Conservation (phyloP, 2,329 filamentous ascomycete genomes). For the Didymella exigua region DNA sequence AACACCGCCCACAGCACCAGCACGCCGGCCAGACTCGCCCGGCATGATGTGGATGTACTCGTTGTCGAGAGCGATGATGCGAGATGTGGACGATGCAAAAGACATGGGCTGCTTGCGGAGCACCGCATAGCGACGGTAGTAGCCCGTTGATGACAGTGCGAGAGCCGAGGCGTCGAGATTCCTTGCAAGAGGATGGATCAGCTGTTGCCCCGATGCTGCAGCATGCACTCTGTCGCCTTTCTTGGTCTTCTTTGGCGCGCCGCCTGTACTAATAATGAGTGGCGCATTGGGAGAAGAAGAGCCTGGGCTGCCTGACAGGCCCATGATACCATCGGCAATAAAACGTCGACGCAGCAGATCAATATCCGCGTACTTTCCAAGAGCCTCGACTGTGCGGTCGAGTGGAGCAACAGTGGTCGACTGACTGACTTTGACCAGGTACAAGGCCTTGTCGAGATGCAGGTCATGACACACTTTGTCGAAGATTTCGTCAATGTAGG, state of each 20-base stretch:
- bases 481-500: constrained; percentile 80
- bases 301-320: constrained; percentile 71
- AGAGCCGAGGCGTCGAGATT: constrained; percentile 54
- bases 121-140: constrained; percentile 77
- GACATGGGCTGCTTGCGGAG: constrained; percentile 84
- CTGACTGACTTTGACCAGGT: constrained; percentile 77
- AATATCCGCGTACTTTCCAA: constrained; percentile 75
- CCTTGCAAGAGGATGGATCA: constrained; percentile 68
- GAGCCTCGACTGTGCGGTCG: constrained; percentile 78
- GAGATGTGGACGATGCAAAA: constrained; percentile 75
- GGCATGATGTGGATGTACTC: constrained; percentile 89
- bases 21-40: constrained; percentile 56
- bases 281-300: constrained; percentile 72
- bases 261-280: constrained; percentile 61
- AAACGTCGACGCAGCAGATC: constrained; percentile 78
- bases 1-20: constrained; percentile 41
- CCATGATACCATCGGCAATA: constrained; percentile 73
- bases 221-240: constrained; percentile 59
- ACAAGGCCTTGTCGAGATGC: constrained; percentile 77
- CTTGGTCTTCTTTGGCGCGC: constrained; percentile 56
- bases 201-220: constrained; percentile 56
- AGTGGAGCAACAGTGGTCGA: constrained; percentile 76
- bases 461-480: constrained; percentile 78
- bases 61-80: constrained; percentile 78
- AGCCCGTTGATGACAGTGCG: constrained; percentile 45